Evolutionary conservation across 106 monocot species (phyloP), one percentile per base, ranked within the genome.

Genomic region (Posidonia australis): DNA sequence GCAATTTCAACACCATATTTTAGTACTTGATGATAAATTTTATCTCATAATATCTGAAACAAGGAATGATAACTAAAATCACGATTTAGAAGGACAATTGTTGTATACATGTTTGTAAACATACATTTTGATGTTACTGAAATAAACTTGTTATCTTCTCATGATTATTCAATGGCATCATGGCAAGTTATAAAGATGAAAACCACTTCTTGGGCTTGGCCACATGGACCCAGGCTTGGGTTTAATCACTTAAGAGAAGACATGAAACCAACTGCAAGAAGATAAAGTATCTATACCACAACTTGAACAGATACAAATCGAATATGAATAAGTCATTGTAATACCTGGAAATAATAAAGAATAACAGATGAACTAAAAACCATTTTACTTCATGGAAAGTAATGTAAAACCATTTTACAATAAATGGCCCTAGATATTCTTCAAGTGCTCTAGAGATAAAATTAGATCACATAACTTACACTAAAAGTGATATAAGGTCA

Each of bases 171-270:
- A n/a, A n/a, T n/a, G n/a, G n/a, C n/a, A n/a, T n/a, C n/a, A n/a
- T n/a, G n/a, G n/a, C n/a, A n/a, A n/a, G n/a, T n/a, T n/a, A n/a
- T n/a, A 79, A 65, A 98, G 83, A 72, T 98, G 90, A 74, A 98
- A 98, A 66, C 90, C 96, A 72, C 96, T 98, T 65, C 96, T 84
- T 63, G 90, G 68, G 58, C 82, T 83, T 32, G 96, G 96, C 96
- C 96, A 98, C 68, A 90, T 14, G 68, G 65, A 72, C 68, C 90
- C 96, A 70, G 77, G 78, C 49, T 67, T 63, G n/a, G 87, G 87
- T 74, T 98, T 98, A 77, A 98, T 91, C 76, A 90, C 96, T 90
- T 98, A 22, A 51, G 46, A 12, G 12, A 47, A 16, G 49, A 21
- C 17, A 65, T 44, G 13, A 14, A 56, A 30, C 32, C 21, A 20